Evolutionary conservation across 805 yeast species (phyloP).

Genomic region (Clavispora phyllophila): DNA sequence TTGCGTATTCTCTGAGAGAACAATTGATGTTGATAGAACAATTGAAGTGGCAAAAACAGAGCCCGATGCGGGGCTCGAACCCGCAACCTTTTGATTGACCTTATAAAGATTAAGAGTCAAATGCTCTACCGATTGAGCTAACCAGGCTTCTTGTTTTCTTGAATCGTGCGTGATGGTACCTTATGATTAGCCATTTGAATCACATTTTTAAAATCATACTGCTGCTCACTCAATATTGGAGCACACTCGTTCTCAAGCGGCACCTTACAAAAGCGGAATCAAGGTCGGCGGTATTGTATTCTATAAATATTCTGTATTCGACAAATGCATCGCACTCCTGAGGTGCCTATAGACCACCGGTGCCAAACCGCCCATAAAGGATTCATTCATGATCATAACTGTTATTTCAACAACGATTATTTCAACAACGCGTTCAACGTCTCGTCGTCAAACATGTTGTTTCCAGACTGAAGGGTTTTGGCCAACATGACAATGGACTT

Average conservation of each 20-base stretch:
- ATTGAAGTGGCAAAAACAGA: conserved; percentile 4
- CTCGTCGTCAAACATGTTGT: conserved; percentile 55
- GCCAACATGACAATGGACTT: conserved; percentile 55
- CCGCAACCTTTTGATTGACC: conserved; percentile 23
- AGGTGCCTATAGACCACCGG: not conserved
- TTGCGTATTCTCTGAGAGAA: too few relatives aligned
- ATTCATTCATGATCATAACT: not conserved
- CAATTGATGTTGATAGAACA: too few relatives aligned
- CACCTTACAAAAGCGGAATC: too few relatives aligned
- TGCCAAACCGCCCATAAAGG: not conserved
- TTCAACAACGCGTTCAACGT: conserved; percentile 26
- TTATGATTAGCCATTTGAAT: too few relatives aligned
- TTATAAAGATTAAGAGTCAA: conserved; percentile 17
- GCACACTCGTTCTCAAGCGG: too few relatives aligned
- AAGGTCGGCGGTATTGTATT: not conserved
- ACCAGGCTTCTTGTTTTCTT: conserved; percentile 16
- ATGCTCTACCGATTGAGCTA: conserved; percentile 23
- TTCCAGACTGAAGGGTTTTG: conserved; percentile 52
- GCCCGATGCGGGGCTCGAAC: conserved; percentile 24
- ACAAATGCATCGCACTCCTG: not conserved
- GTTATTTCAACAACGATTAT: conserved; percentile 6
- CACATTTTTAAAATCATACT: too few relatives aligned
- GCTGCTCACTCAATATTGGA: too few relatives aligned
- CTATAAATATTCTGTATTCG: not conserved
- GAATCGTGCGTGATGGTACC: too few relatives aligned